Evolutionary conservation across 2,329 filamentous ascomycete species (phyloP).

Genomic region (Diaporthe sp.): DNA sequence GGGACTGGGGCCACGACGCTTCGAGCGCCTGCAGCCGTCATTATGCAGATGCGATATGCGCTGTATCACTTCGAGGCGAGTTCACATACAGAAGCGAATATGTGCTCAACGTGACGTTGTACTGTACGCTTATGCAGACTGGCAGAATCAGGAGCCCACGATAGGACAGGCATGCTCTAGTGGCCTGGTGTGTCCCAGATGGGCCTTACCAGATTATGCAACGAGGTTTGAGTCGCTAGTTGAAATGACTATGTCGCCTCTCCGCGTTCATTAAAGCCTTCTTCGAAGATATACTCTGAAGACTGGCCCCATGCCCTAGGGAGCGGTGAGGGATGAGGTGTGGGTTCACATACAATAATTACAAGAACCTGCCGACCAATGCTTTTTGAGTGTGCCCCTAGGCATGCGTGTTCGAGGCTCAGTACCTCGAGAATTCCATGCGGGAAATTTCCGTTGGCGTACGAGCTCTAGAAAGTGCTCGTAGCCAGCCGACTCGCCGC

Average conservation of each 20-base stretch:
- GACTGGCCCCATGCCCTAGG: neutral
- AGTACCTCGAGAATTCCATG: neutral
- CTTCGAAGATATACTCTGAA: neutral
- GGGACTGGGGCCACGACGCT: conserved; percentile 1
- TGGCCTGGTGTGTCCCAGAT: neutral
- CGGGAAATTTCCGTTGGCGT: neutral
- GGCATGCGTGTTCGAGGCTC: neutral
- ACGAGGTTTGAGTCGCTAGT: neutral
- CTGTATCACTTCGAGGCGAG: conserved; percentile 3
- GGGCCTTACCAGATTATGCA: neutral
- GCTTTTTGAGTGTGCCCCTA: conserved; percentile 20
- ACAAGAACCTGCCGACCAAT: conserved; percentile 36
- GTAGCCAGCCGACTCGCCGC: conserved; percentile 93
- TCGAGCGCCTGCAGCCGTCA: conserved; percentile 11
- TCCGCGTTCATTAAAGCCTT: conserved; percentile 16
- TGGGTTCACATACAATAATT: conserved; percentile 41
- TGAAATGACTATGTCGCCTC: neutral
- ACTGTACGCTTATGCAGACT: neutral
- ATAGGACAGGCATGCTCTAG: neutral
- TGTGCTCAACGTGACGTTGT: neutral
- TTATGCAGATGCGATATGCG: conserved; percentile 15
- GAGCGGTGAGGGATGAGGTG: conserved; percentile 3
- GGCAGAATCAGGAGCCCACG: neutral
- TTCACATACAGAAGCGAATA: neutral
- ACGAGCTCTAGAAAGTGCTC: conserved; percentile 83